phyloP scores from a whole-genome alignment of 495 filamentous ascomycete species.

The Trichoderma asperelloides region DNA sequence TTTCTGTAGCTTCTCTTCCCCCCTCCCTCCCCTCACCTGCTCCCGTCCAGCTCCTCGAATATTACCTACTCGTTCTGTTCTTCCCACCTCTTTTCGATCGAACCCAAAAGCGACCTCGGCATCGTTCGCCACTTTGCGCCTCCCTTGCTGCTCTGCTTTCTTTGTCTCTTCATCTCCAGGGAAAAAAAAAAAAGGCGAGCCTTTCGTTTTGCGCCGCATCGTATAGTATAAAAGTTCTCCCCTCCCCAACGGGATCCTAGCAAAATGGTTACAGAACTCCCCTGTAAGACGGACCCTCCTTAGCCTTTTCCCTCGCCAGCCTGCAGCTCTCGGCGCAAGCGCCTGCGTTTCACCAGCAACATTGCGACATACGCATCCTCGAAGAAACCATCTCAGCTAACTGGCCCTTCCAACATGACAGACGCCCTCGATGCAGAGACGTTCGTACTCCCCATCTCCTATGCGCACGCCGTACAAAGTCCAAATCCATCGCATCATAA shows the following conservation, averaged over 20 bases:
- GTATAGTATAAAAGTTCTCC: background rate
- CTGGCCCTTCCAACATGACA: slow-evolving; percentile 28
- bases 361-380: background rate
- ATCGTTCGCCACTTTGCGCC: background rate
- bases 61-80: background rate
- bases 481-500: slow-evolving; percentile 7
- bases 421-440: slow-evolving; percentile 97
- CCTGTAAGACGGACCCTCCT: slow-evolving; percentile 48
- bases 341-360: background rate
- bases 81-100: background rate
- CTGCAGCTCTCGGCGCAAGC: slow-evolving; percentile 11
- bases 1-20: background rate
- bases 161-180: background rate
- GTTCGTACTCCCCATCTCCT: slow-evolving; percentile 37
- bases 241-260: background rate
- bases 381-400: background rate
- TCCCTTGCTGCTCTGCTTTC: background rate
- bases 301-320: slow-evolving; percentile 11
- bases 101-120: background rate
- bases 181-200: background rate
- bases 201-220: background rate
- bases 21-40: background rate
- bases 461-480: background rate
- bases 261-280: slow-evolving; percentile 56
- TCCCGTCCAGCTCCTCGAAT: background rate